Evolutionary conservation across 768 basidiomycete species (phyloP), one percentile per base, ranked within the genome.

Genomic region (Megacollybia marginata): DNA sequence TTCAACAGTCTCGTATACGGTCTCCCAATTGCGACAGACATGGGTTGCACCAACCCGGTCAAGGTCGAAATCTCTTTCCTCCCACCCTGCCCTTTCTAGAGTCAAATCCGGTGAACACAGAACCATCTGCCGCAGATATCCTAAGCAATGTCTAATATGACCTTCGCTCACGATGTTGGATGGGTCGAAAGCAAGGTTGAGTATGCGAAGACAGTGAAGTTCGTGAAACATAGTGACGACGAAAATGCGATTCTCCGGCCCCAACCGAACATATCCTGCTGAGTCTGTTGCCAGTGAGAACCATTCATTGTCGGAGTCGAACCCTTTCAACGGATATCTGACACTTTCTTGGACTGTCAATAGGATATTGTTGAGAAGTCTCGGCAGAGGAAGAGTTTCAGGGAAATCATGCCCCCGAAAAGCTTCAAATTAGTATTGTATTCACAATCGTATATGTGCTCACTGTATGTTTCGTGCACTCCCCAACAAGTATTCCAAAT

Each of bases 41-140:
- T 73, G 71, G 9, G 67, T 68, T 10, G 65, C 67, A 1, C 69
- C 71, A 7, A 57, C 53, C 48, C 70, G 59, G 20, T 69, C 59
- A 33, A 48, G 53, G 13, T 64, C 62, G 48, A 71, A 69, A 53
- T 72, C 63, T 9, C 66, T 55, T 35, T 54, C 54, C 19, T 54
- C 59, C 46, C 72, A 72, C 48, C 71, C 71, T 11, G 64, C 74
- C 0, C 68, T 68, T 44, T 79, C 77, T 33, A 80, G 61, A 1
- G 75, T 76, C 23, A 70, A 59, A 55, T 78, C 76, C 10, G 75
- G 69, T 9, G 62, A 57, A 54, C 78, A 80, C 20, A 79, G 62
- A 0, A 65, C 60, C 60, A 65, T 67, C 55, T 74, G 66, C 13
- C 76, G 63, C 44, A 80, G 58, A 56, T 76, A 78, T 46, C 75